Conservation (phyloP, 208 protist genomes). For the Endotrypanum monterogeii region DNA sequence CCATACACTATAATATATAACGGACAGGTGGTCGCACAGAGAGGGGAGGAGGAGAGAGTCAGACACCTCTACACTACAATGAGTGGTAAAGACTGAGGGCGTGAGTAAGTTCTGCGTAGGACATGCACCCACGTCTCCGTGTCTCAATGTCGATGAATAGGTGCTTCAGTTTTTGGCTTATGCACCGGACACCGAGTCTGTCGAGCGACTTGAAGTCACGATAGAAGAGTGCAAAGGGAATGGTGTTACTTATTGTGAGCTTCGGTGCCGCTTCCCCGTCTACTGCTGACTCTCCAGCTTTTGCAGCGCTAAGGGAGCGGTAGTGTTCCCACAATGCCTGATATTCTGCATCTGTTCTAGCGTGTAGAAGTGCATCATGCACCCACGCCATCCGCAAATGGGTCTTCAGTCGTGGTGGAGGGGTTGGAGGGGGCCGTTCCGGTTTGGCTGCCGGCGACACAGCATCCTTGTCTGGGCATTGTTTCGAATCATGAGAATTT, state of each 20-base stretch:
- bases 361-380: slow-evolving; percentile 46
- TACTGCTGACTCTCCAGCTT: not conserved
- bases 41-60: not conserved
- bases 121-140: slow-evolving; percentile 39
- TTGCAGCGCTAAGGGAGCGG: slow-evolving; percentile 11
- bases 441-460: not conserved
- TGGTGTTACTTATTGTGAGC: slow-evolving; percentile 9
- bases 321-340: slow-evolving; percentile 66
- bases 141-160: slow-evolving; percentile 49
- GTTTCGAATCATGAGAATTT: not conserved
- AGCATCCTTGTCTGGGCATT: not conserved
- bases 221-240: slow-evolving; percentile 38
- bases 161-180: slow-evolving; percentile 37
- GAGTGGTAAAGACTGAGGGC: slow-evolving; percentile 52
- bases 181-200: slow-evolving; percentile 59
- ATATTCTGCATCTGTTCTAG: slow-evolving; percentile 34
- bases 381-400: slow-evolving; percentile 36
- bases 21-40: not conserved
- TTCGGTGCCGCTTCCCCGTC: slow-evolving; percentile 3
- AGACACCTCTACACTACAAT: slow-evolving; percentile 27
- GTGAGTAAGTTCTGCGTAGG: slow-evolving; percentile 54
- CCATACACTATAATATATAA: not conserved
- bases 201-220: slow-evolving; percentile 62
- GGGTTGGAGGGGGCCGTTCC: slow-evolving; percentile 1
- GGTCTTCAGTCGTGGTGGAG: slow-evolving; percentile 39